Evolutionary conservation across 1,284 basidiomycete species (phyloP).

Genomic region (Nidula niveotomentosa): DNA sequence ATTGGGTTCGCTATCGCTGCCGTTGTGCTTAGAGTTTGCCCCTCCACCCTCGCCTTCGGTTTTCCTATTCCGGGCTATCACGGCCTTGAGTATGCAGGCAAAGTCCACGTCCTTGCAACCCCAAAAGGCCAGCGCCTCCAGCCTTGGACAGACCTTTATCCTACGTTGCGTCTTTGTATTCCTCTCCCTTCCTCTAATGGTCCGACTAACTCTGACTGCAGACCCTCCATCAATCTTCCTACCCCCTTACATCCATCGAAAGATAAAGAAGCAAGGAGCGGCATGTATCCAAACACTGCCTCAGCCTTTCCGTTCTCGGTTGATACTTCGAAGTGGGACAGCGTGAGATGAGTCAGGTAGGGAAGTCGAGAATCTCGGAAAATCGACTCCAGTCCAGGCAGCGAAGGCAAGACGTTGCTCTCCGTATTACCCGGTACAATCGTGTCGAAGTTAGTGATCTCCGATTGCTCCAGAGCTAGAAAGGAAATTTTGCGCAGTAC

Average conservation of each 20-base stretch:
- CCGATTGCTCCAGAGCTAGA: slow-evolving; percentile 40
- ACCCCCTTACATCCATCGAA: slow-evolving; percentile 30
- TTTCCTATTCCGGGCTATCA: slow-evolving; percentile 35
- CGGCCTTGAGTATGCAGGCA: slow-evolving; percentile 28
- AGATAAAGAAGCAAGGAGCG: slow-evolving; percentile 28
- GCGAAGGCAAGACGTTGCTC: slow-evolving; percentile 11
- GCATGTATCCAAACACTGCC: slow-evolving; percentile 32
- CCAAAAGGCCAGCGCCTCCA: slow-evolving; percentile 49
- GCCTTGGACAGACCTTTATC: slow-evolving; percentile 43
- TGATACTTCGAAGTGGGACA: slow-evolving; percentile 29
- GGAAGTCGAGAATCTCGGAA: slow-evolving; percentile 36
- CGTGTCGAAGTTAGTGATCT: slow-evolving; percentile 29
- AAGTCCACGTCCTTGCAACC: slow-evolving; percentile 44
- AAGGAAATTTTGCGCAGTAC: slow-evolving; percentile 38
- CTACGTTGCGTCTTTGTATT: slow-evolving; percentile 14
- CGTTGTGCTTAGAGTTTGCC: slow-evolving; percentile 11
- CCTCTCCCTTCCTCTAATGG: slow-evolving; percentile 5
- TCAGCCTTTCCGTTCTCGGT: slow-evolving; percentile 17
- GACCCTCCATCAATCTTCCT: slow-evolving; percentile 21
- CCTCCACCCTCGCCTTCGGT: slow-evolving; percentile 10
- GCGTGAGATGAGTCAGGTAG: slow-evolving; percentile 31
- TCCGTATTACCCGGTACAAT: slow-evolving; percentile 8
- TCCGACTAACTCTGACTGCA: slow-evolving; percentile 22
- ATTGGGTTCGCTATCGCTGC: slow-evolving; percentile 15
- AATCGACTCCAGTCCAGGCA: slow-evolving; percentile 32